phyloP scores from a whole-genome alignment of 345 rosid genomes.

The Gossypium herbaceum region DNA sequence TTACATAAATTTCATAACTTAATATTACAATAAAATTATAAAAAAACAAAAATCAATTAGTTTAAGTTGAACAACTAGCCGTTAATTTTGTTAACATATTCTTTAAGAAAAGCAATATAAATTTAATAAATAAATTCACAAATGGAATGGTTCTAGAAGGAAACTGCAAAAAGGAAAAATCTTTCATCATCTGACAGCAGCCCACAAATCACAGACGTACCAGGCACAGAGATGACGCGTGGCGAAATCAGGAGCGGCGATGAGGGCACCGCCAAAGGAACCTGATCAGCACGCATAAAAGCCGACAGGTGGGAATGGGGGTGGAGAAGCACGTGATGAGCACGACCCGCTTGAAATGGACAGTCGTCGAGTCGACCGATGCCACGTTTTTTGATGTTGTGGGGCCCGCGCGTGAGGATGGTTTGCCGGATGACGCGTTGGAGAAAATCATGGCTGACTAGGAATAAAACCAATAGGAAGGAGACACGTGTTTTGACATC shows the following conservation, averaged over 20 bases:
- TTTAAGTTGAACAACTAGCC: too few relatives aligned
- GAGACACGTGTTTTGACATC: not conserved
- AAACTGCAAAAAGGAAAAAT: too few relatives aligned
- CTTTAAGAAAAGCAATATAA: too few relatives aligned
- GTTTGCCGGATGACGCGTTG: constrained; percentile 23
- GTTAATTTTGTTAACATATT: too few relatives aligned
- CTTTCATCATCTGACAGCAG: constrained; percentile 6
- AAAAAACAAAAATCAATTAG: too few relatives aligned
- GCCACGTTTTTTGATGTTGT: constrained; percentile 10
- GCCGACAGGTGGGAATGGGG: constrained; percentile 11
- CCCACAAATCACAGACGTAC: not conserved
- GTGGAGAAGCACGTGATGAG: constrained; percentile 15
- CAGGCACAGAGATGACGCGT: constrained; percentile 18
- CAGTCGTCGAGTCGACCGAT: not conserved
- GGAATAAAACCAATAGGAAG: not conserved
- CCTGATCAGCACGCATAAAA: constrained; percentile 1
- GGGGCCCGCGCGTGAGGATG: constrained; percentile 10
- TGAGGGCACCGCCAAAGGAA: constrained; percentile 24
- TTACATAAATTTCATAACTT: too few relatives aligned
- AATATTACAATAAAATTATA: too few relatives aligned
- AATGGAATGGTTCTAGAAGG: not conserved
- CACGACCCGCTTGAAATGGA: not conserved
- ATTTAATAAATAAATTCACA: not conserved
- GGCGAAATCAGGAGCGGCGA: not conserved
- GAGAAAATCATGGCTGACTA: constrained; percentile 15